Evolutionary conservation across 257 asterid species (phyloP).

Genomic region (Eustoma russellianum): DNA sequence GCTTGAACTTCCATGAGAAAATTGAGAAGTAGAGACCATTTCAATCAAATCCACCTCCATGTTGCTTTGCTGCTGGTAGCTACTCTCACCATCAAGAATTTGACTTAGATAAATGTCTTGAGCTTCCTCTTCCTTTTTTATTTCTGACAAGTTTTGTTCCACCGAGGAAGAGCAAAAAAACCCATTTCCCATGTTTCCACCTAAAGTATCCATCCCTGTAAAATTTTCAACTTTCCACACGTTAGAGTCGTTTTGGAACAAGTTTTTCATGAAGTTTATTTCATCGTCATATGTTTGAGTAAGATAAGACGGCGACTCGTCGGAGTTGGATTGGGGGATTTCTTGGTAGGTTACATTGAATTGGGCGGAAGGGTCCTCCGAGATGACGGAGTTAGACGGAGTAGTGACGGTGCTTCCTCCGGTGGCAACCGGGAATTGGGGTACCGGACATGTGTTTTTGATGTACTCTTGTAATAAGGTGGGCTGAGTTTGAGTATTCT

Average conservation of each 20-base stretch:
- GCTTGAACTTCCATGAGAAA: conserved; percentile 8
- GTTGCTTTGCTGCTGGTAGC: conserved; percentile 2
- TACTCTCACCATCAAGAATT: conserved; percentile 9
- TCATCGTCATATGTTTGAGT: conserved; percentile 35
- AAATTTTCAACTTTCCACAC: neutral
- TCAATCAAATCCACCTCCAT: conserved; percentile 21
- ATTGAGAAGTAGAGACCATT: conserved; percentile 18
- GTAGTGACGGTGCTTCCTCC: neutral
- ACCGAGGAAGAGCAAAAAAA: neutral
- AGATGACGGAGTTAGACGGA: conserved; percentile 6
- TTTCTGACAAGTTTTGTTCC: neutral
- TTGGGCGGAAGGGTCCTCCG: conserved; percentile 10
- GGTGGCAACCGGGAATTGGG: neutral
- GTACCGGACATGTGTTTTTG: conserved; percentile 13
- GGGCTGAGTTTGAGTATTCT: conserved; percentile 6
- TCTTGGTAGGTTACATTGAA: neutral
- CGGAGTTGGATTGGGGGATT: conserved; percentile 4
- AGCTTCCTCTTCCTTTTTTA: neutral
- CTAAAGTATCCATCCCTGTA: neutral
- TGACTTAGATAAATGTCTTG: conserved; percentile 9
- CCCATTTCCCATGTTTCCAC: neutral
- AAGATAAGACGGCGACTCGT: conserved; percentile 21
- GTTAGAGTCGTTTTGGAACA: conserved; percentile 18
- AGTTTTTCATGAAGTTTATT: conserved; percentile 34
- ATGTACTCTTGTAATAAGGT: conserved; percentile 51